Conservation (phyloP, 352 stramenopile genomes). For the Phytopythium montanum region DNA sequence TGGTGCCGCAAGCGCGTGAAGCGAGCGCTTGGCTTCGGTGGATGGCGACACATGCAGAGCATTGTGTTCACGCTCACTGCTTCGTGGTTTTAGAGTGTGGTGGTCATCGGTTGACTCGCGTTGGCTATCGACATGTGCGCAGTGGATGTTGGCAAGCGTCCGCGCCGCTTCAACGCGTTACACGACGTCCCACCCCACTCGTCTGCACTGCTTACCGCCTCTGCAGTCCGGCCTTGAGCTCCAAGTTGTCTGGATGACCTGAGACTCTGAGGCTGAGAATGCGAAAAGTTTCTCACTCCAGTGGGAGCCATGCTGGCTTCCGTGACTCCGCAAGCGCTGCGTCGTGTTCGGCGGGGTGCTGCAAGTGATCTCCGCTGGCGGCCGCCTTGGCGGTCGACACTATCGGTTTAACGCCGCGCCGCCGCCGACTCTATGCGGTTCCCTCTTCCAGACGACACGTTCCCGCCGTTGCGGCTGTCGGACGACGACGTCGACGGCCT, state of each 20-base stretch:
- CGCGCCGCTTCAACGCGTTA: too few relatives aligned
- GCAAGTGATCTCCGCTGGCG: not conserved
- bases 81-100: too few relatives aligned
- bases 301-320: not conserved
- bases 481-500: constrained; percentile 35
- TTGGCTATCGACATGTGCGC: not conserved
- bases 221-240: too few relatives aligned
- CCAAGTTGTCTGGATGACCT: not conserved
- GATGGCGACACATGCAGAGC: not conserved
- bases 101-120: not conserved
- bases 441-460: constrained; percentile 27
- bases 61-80: too few relatives aligned
- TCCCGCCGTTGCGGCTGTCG: constrained; percentile 40
- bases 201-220: not conserved
- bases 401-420: not conserved
- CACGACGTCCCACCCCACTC: not conserved
- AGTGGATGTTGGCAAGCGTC: not conserved
- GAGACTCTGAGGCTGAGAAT: too few relatives aligned
- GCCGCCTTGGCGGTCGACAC: not conserved
- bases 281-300: too few relatives aligned
- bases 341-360: not conserved
- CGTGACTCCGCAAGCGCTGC: not conserved
- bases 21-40: too few relatives aligned
- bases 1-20: too few relatives aligned
- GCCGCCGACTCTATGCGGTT: constrained; percentile 21